These are phyloP conservation scores for Talaromyces stipitatus DNA, from an alignment of 495 filamentous ascomycete genomes.

Conservation along the genomic window DNA sequence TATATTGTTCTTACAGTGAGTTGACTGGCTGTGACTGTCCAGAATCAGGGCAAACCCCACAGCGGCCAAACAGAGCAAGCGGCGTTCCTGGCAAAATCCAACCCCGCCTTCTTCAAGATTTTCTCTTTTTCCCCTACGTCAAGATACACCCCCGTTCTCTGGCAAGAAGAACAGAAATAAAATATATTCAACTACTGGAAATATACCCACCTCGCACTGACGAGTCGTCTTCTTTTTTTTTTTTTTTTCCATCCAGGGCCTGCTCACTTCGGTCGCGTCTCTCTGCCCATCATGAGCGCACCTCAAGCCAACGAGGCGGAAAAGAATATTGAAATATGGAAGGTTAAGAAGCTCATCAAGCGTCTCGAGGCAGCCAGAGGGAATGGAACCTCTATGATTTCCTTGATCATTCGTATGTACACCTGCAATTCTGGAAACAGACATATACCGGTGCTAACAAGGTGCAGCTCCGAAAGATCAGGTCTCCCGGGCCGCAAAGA, in stretches of 20 bases:
- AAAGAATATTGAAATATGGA: conserved; percentile 87
- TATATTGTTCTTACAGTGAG: too few species aligned
- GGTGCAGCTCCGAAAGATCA: conserved; percentile 88
- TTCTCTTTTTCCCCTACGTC: neutral
- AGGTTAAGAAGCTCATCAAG: conserved; percentile 97
- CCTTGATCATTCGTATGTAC: conserved; percentile 89
- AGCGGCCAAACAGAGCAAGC: neutral
- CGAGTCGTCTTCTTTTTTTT: conserved; percentile 7
- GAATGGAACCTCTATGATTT: conserved; percentile 98
- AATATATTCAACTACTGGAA: neutral
- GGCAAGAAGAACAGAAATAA: neutral
- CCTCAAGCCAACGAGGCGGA: conserved; percentile 86
- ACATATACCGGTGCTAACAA: conserved; percentile 3
- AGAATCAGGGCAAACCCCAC: conserved; percentile 1
- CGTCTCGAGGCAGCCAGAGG: conserved; percentile 85
- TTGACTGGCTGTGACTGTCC: too few species aligned
- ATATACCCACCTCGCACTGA: neutral
- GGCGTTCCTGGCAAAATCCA: conserved; percentile 1
- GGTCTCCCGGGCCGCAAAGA: conserved; percentile 90
- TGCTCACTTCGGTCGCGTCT: conserved; percentile 23
- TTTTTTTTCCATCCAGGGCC: conserved; percentile 14
- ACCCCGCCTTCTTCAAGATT: neutral
- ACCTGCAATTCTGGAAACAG: conserved; percentile 11
- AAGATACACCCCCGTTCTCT: neutral
- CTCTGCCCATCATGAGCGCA: conserved; percentile 74